Base-by-base conservation (phyloP, 805 yeast genomes). In the Yamadazyma paraphyllophila region DNA sequence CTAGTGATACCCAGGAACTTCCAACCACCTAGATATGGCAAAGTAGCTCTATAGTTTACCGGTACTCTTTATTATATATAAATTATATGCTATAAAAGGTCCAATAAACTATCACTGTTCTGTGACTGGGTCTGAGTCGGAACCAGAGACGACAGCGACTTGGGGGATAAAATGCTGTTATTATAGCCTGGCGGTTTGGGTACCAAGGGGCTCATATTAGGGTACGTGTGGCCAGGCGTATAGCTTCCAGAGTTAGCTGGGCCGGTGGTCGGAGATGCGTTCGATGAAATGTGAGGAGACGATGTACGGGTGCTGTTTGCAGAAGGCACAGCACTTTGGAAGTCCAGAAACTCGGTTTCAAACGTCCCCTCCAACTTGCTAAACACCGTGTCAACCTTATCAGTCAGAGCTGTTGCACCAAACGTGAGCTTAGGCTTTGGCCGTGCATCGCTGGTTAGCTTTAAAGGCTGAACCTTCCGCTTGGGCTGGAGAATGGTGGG, bases 281-380 rank as follows among this genome's bases (percentile, higher is more conserved):
- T n/a, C n/a, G n/a, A 20, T 20, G 24, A 20, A 6, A 20, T 4
- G 24, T 4, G 24, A 20, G 24, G 24, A 3, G 24, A 20, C 24
- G 24, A 20, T 6, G 24, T 20, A 20, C 24, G 24, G 39, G 29
- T 11, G 13, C 36, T 33, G n/a, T 39, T n/a, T 15, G 26, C 30
- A n/a, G 41, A 12, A 44, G 54, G 50, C 12, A 50, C 38, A 1
- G 54, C 54, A 7, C 47, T 41, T 42, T 51, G 55, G 20, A 51
- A 51, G 14, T 51, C 55, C 52, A 46, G 55, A 36, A 51, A 51
- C 25, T 48, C 55, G 30, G 37, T 33, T 30, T 40, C 47, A 41
- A 49, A 58, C 13, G 65, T 55, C 3, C 60, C 58, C 30, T 62
- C 66, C 49, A 62, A 56, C 3, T 62, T 54, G 30, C 50, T 50